Evolutionary conservation across 192 early-diverging fungal species (phyloP).

Genomic region (Coemansia sp.): DNA sequence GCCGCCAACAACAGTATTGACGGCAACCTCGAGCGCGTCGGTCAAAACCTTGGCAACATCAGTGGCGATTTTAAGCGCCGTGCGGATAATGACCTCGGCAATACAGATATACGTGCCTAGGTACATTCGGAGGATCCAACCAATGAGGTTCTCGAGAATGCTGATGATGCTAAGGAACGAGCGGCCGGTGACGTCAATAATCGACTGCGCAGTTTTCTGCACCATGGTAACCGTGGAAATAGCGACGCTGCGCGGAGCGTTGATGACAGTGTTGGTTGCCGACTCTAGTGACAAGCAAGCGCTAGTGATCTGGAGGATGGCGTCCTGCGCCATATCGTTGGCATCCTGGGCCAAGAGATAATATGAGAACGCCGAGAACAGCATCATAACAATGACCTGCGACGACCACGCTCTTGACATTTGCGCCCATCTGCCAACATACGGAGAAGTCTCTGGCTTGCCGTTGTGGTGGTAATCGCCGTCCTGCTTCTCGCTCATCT

Average conservation of each 20-base stretch:
- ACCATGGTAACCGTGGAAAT: constrained; percentile 25
- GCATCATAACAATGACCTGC: constrained; percentile 33
- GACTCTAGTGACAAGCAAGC: constrained; percentile 23
- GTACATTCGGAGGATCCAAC: constrained; percentile 40
- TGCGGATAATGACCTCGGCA: constrained; percentile 44
- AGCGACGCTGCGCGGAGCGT: constrained; percentile 27
- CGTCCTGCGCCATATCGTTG: constrained; percentile 10
- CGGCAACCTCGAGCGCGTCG: constrained; percentile 26
- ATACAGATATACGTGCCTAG: constrained; percentile 50
- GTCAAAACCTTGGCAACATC: constrained; percentile 32
- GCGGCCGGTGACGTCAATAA: constrained; percentile 14
- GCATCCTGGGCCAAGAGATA: constrained; percentile 20
- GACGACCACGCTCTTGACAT: constrained; percentile 42
- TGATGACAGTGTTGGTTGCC: constrained; percentile 22
- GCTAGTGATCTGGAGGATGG: neutral
- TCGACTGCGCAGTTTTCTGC: constrained; percentile 2
- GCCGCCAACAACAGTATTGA: constrained; percentile 22
- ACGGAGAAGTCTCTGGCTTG: constrained; percentile 15
- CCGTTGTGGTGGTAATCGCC: neutral
- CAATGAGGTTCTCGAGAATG: constrained; percentile 30
- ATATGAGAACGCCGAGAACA: constrained; percentile 33
- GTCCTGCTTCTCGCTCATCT: neutral
- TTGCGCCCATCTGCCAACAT: constrained; percentile 40
- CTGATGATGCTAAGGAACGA: constrained; percentile 24
- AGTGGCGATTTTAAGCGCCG: constrained; percentile 25